phyloP scores from a whole-genome alignment of 148 eudicot species.

The Amaranthus cruentus region DNA sequence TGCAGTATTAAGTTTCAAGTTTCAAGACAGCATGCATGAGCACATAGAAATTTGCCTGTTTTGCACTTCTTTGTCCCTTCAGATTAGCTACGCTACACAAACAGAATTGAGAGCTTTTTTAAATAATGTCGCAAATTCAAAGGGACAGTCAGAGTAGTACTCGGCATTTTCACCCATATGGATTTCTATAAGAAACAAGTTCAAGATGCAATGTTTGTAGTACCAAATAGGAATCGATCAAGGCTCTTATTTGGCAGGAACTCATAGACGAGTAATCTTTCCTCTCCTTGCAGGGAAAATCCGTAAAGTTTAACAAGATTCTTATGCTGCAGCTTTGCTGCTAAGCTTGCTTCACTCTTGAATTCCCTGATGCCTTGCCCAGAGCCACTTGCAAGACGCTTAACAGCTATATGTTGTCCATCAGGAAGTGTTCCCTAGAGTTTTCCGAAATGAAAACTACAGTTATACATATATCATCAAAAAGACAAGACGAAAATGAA shows the following conservation, averaged over 20 bases:
- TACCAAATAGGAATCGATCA: constrained; percentile 19
- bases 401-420: constrained; percentile 24
- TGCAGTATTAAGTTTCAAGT: neutral
- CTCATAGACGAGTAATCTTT: constrained; percentile 24
- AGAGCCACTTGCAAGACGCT: constrained; percentile 24
- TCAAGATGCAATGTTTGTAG: neutral
- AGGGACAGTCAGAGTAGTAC: too few relatives aligned
- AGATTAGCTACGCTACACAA: constrained; percentile 8
- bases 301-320: constrained; percentile 26
- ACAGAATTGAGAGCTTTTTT: neutral
- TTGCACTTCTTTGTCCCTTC: neutral
- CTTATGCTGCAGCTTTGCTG: constrained; percentile 24
- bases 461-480: too few relatives aligned
- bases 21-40: too few relatives aligned
- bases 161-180: too few relatives aligned
- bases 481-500: too few relatives aligned
- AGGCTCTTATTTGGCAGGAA: neutral
- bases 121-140: too few relatives aligned
- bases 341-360: constrained; percentile 21
- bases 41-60: too few relatives aligned
- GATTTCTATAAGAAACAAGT: neutral
- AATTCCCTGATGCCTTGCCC: constrained; percentile 28
- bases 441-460: neutral
- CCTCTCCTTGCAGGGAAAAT: constrained; percentile 22
- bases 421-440: constrained; percentile 27